A percentile compares a stretch with the other conserved stretches of the same genome.
Conservation (phyloP, 106 monocot species). For the Narthecium ossifragum region DNA sequence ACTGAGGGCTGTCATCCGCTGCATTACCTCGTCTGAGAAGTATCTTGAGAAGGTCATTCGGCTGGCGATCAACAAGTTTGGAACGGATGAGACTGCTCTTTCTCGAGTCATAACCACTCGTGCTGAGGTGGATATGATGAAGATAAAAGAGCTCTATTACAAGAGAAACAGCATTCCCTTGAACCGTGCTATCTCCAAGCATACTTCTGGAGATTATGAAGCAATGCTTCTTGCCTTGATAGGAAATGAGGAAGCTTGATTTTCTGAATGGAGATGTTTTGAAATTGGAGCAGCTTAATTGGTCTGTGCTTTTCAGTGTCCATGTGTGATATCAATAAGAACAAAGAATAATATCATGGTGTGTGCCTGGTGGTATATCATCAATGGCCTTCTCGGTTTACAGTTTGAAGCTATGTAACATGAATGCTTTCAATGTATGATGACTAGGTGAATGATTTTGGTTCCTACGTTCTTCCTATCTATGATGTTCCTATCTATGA, state of each 20-base stretch:
- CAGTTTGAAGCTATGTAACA: no score
- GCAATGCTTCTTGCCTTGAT: conserved; percentile 51
- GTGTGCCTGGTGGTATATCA: no score
- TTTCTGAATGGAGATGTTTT: no score
- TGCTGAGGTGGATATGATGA: conserved; percentile 56
- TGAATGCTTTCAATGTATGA: no score
- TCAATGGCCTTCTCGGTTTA: no score
- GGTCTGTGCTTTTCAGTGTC: no score
- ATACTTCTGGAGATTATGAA: conserved; percentile 69
- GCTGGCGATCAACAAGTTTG: conserved; percentile 45
- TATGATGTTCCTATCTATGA: no score
- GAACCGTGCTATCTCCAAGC: conserved; percentile 32
- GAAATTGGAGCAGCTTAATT: no score
- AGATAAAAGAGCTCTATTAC: conserved; percentile 52
- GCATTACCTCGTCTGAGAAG: conserved; percentile 38
- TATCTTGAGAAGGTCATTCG: conserved; percentile 70
- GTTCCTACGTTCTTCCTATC: no score
- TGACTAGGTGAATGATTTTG: no score
- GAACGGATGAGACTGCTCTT: conserved; percentile 66
- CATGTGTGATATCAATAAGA: no score
- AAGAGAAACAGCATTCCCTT: conserved; percentile 63
- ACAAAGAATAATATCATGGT: no score
- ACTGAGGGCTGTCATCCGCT: conserved; percentile 31
- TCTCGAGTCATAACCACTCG: conserved; percentile 60
- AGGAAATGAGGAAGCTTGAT: conserved; percentile 33